Percentiles rank a stretch among this genome's conserved stretches.
Conservation (phyloP, 1,284 basidiomycete genomes). For the Phaffia rhodozyma region DNA sequence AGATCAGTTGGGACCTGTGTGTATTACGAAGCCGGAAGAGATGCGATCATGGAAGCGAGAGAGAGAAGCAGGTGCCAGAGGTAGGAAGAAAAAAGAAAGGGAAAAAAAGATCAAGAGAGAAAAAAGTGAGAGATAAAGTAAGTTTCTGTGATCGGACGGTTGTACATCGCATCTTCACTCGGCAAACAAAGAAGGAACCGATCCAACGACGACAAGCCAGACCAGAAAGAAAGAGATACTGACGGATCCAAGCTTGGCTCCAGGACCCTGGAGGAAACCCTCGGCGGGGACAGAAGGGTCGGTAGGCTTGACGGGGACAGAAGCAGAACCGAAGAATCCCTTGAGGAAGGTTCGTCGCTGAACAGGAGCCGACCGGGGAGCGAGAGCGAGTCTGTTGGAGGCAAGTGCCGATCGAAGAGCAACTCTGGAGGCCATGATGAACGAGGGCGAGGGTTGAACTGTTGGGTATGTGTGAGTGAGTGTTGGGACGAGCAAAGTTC, state of each 20-base stretch:
- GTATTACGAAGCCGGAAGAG: neutral
- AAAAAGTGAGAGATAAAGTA: neutral
- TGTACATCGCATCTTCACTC: neutral
- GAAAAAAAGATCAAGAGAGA: neutral
- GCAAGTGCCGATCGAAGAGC: too few relatives aligned
- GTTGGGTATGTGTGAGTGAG: too few relatives aligned
- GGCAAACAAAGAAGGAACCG: neutral
- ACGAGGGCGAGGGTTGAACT: too few relatives aligned
- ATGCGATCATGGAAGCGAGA: neutral
- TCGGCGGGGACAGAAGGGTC: neutral
- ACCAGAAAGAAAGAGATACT: neutral
- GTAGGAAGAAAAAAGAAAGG: too few relatives aligned
- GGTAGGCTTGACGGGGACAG: neutral
- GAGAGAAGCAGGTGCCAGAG: neutral
- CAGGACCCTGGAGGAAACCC: constrained; percentile 13
- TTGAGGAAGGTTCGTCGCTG: neutral
- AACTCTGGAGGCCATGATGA: too few relatives aligned
- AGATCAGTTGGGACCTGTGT: constrained; percentile 12
- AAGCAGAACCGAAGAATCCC: constrained; percentile 1
- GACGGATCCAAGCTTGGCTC: constrained; percentile 9
- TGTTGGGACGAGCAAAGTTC: too few relatives aligned
- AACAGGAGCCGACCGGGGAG: neutral
- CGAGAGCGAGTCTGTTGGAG: neutral
- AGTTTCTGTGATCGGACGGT: neutral
- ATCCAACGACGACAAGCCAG: neutral